These are phyloP conservation scores for Urochloa ruziziensis DNA, from an alignment of 176 grass and related monocot species.

Conservation along the genomic window DNA sequence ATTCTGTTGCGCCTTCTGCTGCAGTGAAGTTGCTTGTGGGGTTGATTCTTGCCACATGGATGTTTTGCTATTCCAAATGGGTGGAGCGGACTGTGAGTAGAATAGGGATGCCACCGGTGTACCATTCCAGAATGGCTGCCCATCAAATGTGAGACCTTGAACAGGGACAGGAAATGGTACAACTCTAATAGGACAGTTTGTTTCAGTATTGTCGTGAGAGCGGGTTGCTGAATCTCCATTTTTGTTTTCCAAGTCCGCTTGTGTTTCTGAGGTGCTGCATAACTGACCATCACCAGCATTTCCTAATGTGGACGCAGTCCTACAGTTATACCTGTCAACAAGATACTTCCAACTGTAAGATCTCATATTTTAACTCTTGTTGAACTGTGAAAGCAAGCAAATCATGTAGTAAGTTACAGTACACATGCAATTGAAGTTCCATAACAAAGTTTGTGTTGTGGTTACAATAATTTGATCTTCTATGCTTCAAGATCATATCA, in stretches of 20 bases:
- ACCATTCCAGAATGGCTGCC: constrained; percentile 46
- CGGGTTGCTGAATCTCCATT: constrained; percentile 17
- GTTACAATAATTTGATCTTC: background rate
- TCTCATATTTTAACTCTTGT: constrained; percentile 8
- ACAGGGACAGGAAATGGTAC: constrained; percentile 62
- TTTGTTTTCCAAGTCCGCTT: constrained; percentile 37
- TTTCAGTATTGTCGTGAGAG: constrained; percentile 41
- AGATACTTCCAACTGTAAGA: constrained; percentile 19
- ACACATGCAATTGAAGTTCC: background rate
- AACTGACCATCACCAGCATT: constrained; percentile 33
- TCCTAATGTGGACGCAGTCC: constrained; percentile 20
- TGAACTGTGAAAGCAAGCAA: background rate
- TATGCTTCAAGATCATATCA: constrained; percentile 3
- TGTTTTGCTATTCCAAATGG: constrained; percentile 40
- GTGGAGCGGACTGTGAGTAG: constrained; percentile 47
- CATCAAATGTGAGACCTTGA: constrained; percentile 61
- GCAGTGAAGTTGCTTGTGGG: constrained; percentile 16
- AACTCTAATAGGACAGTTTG: constrained; percentile 61
- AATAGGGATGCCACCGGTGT: constrained; percentile 38
- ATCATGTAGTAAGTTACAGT: background rate
- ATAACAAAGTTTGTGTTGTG: background rate
- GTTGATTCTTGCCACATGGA: constrained; percentile 36
- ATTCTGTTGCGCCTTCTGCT: constrained; percentile 32
- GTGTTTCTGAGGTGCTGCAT: constrained; percentile 47
- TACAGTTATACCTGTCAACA: constrained; percentile 67